phyloP scores from a whole-genome alignment of 2,329 filamentous ascomycete genomes.

The Magnaporthiopsis poae region DNA sequence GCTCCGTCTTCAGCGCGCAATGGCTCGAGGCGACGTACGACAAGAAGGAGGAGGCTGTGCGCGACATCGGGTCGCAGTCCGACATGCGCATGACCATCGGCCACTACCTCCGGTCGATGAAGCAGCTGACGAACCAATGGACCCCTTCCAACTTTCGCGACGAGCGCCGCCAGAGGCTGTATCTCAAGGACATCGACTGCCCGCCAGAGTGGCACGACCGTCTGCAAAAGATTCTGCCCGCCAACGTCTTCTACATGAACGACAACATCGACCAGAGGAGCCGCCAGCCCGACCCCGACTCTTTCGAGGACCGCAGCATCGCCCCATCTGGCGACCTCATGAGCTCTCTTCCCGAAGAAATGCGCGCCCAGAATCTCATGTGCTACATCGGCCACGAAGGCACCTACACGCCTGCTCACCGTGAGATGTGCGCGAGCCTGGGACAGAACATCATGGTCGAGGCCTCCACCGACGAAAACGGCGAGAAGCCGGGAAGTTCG shows the following conservation, averaged over 20 bases:
- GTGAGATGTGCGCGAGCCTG: conserved; percentile 93
- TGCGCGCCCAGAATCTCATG: conserved; percentile 95
- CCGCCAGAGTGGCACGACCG: conserved; percentile 77
- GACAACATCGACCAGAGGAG: conserved; percentile 52
- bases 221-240: conserved; percentile 66
- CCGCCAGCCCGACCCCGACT: conserved; percentile 22
- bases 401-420: conserved; percentile 87
- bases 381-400: conserved; percentile 97
- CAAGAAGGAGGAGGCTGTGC: conserved; percentile 73
- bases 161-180: conserved; percentile 72
- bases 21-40: conserved; percentile 76
- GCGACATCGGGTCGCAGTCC: conserved; percentile 63
- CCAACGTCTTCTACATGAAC: conserved; percentile 81
- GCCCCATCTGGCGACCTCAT: conserved; percentile 82
- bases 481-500: conserved; percentile 76
- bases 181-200: conserved; percentile 95
- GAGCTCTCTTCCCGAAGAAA: conserved; percentile 76
- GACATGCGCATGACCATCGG: conserved; percentile 77
- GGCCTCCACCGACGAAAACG: conserved; percentile 61
- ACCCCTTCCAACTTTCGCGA: conserved; percentile 66
- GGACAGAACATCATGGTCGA: conserved; percentile 99
- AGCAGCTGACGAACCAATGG: conserved; percentile 74
- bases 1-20: conserved; percentile 64
- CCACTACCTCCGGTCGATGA: conserved; percentile 85
- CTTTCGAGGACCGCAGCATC: conserved; percentile 41